These are phyloP conservation scores for Orychophragmus violaceus DNA, from an alignment of 345 rosid species.

Conservation along the genomic window DNA sequence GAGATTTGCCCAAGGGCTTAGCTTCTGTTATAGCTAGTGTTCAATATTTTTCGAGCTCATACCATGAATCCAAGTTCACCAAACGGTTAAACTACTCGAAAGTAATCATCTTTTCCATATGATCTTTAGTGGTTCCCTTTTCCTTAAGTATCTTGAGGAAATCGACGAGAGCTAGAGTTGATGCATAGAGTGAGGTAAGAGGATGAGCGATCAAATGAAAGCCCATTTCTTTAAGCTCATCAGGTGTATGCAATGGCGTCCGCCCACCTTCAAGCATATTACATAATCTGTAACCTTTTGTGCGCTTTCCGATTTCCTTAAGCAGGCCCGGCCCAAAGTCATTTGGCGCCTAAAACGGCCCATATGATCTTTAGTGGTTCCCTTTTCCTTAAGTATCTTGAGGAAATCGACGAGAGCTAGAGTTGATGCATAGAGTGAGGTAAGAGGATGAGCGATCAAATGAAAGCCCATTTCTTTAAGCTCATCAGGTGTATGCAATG, in stretches of 20 bases:
- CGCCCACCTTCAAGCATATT: slow-evolving; percentile 48
- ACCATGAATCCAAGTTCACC: slow-evolving; percentile 41
- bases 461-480: no score
- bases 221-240: slow-evolving; percentile 46
- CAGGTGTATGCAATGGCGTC: slow-evolving; percentile 40
- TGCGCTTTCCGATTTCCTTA: slow-evolving; percentile 27
- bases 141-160: slow-evolving; percentile 39
- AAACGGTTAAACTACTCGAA: slow-evolving; percentile 42
- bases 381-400: background rate
- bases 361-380: background rate
- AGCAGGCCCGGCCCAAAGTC: no score
- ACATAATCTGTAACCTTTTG: slow-evolving; percentile 40
- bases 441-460: no score
- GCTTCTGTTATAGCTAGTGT: background rate
- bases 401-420: no score
- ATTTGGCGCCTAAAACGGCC: no score
- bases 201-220: slow-evolving; percentile 31
- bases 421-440: no score
- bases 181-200: slow-evolving; percentile 34
- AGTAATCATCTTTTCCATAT: slow-evolving; percentile 36
- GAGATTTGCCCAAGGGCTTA: background rate
- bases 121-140: slow-evolving; percentile 34
- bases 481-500: no score
- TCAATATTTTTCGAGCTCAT: slow-evolving; percentile 20
- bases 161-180: slow-evolving; percentile 35